These are phyloP conservation scores for Flaveria sonorensis DNA, from an alignment of 129 eudicot genomes.

Conservation along the genomic window DNA sequence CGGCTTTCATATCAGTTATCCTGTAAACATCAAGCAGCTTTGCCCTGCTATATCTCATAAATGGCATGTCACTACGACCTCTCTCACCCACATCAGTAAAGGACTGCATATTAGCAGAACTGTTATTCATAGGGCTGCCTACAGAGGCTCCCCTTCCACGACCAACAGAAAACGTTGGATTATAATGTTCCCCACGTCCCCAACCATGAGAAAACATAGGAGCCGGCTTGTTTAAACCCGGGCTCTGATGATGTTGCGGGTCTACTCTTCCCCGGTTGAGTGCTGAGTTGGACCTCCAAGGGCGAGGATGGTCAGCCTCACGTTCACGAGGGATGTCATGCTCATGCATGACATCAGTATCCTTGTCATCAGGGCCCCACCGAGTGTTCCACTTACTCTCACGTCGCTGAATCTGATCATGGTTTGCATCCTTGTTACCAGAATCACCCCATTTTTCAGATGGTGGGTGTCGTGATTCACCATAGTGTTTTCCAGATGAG, in stretches of 20 bases:
- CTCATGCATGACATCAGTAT: slow-evolving; percentile 47
- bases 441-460: slow-evolving; percentile 69
- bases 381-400: slow-evolving; percentile 92
- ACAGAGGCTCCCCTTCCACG: slow-evolving; percentile 56
- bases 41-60: slow-evolving; percentile 60
- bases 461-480: slow-evolving; percentile 67
- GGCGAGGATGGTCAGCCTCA: slow-evolving; percentile 72
- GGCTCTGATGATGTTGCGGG: slow-evolving; percentile 53
- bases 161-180: slow-evolving; percentile 56
- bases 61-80: slow-evolving; percentile 45
- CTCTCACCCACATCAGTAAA: slow-evolving; percentile 38
- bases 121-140: slow-evolving; percentile 40
- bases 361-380: slow-evolving; percentile 86
- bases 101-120: slow-evolving; percentile 32
- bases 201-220: slow-evolving; percentile 63
- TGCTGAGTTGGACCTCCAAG: slow-evolving; percentile 87
- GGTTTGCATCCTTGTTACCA: slow-evolving; percentile 51
- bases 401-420: slow-evolving; percentile 88
- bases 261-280: slow-evolving; percentile 68
- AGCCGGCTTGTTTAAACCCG: slow-evolving; percentile 51
- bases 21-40: slow-evolving; percentile 79
- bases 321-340: slow-evolving; percentile 44
- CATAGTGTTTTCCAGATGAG: slow-evolving; percentile 60
- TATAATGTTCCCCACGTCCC: slow-evolving; percentile 69
- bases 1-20: slow-evolving; percentile 50